These are phyloP conservation scores for Globisporangium viniferum DNA, from an alignment of 352 stramenopile species.

Conservation along the genomic window DNA sequence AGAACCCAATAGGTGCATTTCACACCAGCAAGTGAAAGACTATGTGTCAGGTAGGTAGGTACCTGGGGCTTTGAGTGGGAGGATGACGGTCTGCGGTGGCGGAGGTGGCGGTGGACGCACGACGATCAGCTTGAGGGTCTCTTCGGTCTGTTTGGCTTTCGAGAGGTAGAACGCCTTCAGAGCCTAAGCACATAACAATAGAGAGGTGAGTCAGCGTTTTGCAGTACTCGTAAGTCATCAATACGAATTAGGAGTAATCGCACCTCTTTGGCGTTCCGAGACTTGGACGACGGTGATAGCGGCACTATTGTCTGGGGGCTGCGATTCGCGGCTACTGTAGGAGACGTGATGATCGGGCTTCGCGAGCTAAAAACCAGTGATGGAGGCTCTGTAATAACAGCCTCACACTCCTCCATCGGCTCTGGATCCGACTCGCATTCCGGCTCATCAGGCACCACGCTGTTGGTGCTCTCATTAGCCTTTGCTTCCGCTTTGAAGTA, in stretches of 20 bases:
- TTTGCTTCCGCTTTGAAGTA: constrained; percentile 1
- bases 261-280: constrained; percentile 33
- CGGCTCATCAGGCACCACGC: not conserved
- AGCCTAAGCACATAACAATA: constrained; percentile 20
- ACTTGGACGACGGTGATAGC: constrained; percentile 20
- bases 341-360: too few species aligned
- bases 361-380: too few species aligned
- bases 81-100: constrained; percentile 14
- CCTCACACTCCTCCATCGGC: not conserved
- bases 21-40: not conserved
- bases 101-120: constrained; percentile 7
- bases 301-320: not conserved
- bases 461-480: not conserved
- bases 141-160: constrained; percentile 48
- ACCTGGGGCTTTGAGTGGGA: constrained; percentile 29
- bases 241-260: too few species aligned
- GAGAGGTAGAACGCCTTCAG: constrained; percentile 55
- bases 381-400: not conserved
- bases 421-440: constrained; percentile 5
- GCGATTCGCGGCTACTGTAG: not conserved
- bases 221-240: not conserved
- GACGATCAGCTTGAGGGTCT: constrained; percentile 36
- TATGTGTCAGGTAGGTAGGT: not conserved
- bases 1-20: too few species aligned
- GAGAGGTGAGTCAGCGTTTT: not conserved